A percentile compares a stretch with the other conserved stretches of the same genome.
phyloP scores from a whole-genome alignment of 352 stramenopile species.

The Paralagenidium karlingii region DNA sequence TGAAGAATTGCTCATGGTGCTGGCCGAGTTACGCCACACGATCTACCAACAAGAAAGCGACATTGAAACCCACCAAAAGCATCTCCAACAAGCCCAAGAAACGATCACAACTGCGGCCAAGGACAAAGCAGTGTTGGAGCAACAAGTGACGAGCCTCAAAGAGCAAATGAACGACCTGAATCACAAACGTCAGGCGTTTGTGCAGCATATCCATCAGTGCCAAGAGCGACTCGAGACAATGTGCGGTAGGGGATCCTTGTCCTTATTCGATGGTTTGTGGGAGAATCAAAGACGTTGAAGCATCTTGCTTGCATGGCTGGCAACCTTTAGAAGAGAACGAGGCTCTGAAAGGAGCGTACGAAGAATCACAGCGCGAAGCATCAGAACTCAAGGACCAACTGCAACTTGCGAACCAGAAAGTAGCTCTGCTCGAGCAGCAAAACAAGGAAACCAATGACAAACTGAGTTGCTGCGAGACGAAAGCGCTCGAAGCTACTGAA shows the following conservation, averaged over 20 bases:
- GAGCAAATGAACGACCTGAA: not conserved
- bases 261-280: not conserved
- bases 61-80: constrained; percentile 10
- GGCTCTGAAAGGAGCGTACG: not conserved
- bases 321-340: not conserved
- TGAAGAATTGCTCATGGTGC: constrained; percentile 59
- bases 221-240: constrained; percentile 1
- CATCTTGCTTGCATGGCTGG: no score
- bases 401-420: constrained; percentile 9
- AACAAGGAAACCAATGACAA: constrained; percentile 9
- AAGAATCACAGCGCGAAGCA: constrained; percentile 7
- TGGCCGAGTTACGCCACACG: constrained; percentile 63
- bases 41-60: constrained; percentile 63
- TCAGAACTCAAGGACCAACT: constrained; percentile 10
- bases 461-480: constrained; percentile 14
- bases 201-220: constrained; percentile 4
- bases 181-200: constrained; percentile 1
- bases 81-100: no score
- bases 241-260: constrained; percentile 2
- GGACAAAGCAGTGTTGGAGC: constrained; percentile 6
- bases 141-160: not conserved
- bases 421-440: constrained; percentile 5
- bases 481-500: constrained; percentile 12
- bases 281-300: no score
- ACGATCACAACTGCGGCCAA: no score